Conservation (phyloP, 208 protist species). For the Vickermania ingenoplastis region DNA sequence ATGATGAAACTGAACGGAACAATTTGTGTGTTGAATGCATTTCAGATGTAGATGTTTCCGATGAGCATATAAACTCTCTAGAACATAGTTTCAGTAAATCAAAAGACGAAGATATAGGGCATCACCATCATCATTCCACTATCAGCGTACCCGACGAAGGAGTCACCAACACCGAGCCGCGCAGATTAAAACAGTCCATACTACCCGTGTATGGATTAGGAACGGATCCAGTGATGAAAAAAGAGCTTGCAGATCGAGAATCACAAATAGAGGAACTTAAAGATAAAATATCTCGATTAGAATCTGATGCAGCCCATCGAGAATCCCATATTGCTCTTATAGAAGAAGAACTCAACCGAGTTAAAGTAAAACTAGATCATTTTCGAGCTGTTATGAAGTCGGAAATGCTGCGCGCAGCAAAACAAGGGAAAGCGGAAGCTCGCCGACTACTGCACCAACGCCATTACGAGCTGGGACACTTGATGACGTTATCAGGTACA, state of each 20-base stretch:
- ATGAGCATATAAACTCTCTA: background rate
- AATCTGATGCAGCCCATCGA: constrained; percentile 16
- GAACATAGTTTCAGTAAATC: background rate
- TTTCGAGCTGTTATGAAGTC: constrained; percentile 37
- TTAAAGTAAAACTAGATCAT: constrained; percentile 16
- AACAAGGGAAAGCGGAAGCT: constrained; percentile 29
- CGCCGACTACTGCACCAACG: constrained; percentile 41
- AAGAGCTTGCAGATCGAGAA: constrained; percentile 44
- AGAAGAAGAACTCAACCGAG: constrained; percentile 16
- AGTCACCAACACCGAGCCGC: constrained; percentile 2
- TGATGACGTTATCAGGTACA: constrained; percentile 34
- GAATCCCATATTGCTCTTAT: constrained; percentile 21
- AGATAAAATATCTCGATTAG: constrained; percentile 11
- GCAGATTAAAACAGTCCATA: constrained; percentile 49
- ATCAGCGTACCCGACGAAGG: background rate
- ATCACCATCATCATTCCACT: background rate
- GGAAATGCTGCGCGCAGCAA: constrained; percentile 41
- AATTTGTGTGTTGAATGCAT: background rate
- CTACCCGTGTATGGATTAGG: constrained; percentile 44
- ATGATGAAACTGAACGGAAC: background rate
- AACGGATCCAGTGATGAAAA: constrained; percentile 36
- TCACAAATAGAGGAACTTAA: constrained; percentile 42
- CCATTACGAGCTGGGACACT: constrained; percentile 76
- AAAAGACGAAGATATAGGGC: background rate
- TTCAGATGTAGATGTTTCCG: background rate